phyloP scores from a whole-genome alignment of 495 filamentous ascomycete species.

The Penicillium nucicola region DNA sequence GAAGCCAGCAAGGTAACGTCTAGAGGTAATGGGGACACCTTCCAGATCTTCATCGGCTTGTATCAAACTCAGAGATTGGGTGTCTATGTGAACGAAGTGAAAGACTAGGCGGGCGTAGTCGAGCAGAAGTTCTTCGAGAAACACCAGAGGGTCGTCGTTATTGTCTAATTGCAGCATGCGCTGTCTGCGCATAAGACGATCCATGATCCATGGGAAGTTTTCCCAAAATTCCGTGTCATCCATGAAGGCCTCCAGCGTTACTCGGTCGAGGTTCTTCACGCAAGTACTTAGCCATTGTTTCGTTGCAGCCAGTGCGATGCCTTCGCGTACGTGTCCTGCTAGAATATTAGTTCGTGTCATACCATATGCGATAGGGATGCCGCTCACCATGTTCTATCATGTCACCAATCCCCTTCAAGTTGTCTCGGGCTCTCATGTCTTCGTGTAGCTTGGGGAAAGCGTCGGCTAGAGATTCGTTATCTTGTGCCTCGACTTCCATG shows the following conservation, averaged over 20 bases:
- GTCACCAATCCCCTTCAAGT: conserved; percentile 30
- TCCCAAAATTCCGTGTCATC: conserved; percentile 54
- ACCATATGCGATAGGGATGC: background rate
- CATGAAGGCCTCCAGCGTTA: conserved; percentile 23
- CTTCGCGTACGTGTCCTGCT: conserved; percentile 30
- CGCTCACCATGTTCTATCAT: conserved; percentile 46
- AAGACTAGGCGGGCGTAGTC: conserved; percentile 32
- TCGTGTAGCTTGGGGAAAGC: conserved; percentile 33
- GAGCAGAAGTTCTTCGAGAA: conserved; percentile 37
- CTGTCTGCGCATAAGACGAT: conserved; percentile 41
- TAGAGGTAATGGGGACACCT: conserved; percentile 23
- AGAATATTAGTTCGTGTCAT: conserved; percentile 3
- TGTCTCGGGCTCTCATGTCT: conserved; percentile 30
- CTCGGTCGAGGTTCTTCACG: conserved; percentile 24
- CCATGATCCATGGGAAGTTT: conserved; percentile 42
- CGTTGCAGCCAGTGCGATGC: conserved; percentile 19
- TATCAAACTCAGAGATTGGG: conserved; percentile 16
- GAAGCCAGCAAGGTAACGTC: conserved; percentile 27
- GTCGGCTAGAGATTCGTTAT: conserved; percentile 27
- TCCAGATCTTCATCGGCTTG: conserved; percentile 24
- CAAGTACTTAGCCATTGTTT: conserved; percentile 37
- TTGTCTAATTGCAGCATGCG: conserved; percentile 29
- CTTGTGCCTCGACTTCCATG: conserved; percentile 34
- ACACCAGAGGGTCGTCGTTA: conserved; percentile 19
- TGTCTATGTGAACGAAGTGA: conserved; percentile 37